These are phyloP conservation scores for Capsicum rhomboideum DNA, from an alignment of 257 asterid species.

Conservation along the genomic window DNA sequence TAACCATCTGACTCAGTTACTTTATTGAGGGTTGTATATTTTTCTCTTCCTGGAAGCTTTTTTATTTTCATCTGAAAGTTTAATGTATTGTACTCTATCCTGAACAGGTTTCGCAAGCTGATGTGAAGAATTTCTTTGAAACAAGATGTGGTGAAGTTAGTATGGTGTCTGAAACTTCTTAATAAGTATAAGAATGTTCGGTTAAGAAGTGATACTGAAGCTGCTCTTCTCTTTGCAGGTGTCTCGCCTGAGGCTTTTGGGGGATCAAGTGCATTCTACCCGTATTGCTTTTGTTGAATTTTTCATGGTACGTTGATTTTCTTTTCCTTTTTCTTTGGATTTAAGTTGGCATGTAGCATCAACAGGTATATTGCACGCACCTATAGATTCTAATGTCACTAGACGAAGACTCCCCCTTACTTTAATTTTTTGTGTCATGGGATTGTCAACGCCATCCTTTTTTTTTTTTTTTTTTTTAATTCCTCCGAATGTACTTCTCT, in stretches of 20 bases:
- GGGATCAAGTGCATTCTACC: slow-evolving; percentile 86
- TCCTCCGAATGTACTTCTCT: background rate
- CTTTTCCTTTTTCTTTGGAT: background rate
- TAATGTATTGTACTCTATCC: background rate
- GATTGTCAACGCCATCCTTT: background rate
- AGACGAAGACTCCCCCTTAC: background rate
- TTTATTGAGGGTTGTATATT: background rate
- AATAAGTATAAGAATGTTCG: background rate
- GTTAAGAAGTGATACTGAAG: background rate
- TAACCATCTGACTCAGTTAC: background rate
- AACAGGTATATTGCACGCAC: background rate
- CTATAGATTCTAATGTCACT: background rate
- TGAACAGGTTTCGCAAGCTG: slow-evolving; percentile 66
- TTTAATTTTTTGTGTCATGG: background rate
- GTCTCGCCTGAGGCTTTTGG: slow-evolving; percentile 92
- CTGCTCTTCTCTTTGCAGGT: slow-evolving; percentile 39
- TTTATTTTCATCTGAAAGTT: background rate
- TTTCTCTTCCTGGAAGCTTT: background rate
- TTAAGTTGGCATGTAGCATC: background rate
- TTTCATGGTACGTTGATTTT: slow-evolving; percentile 41
- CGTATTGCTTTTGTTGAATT: slow-evolving; percentile 92
- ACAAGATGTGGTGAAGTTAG: slow-evolving; percentile 84
- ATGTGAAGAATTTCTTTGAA: slow-evolving; percentile 83
- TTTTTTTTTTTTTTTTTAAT: background rate
- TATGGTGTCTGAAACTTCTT: background rate